Evolutionary conservation across 108 stramenopile genomes (phyloP).

Genomic region (Fistulifera solaris): DNA sequence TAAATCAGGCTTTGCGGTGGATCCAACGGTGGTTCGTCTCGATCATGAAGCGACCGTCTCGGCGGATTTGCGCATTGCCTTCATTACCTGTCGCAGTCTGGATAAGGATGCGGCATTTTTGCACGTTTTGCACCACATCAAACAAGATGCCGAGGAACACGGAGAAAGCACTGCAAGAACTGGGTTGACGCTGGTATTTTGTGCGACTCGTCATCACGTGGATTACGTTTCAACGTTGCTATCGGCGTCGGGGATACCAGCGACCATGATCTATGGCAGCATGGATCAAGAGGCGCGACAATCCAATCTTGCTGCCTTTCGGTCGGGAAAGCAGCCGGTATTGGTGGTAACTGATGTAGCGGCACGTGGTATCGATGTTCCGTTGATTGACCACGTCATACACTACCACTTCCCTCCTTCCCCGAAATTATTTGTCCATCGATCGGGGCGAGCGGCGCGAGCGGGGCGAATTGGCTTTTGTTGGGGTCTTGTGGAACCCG

Average conservation of each 20-base stretch:
- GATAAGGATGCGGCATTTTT: conserved; percentile 94
- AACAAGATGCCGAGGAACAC: conserved; percentile 33
- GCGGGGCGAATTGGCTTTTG: conserved; percentile 88
- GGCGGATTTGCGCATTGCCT: conserved; percentile 87
- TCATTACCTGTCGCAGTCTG: conserved; percentile 77
- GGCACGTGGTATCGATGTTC: conserved; percentile 96
- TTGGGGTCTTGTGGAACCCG: conserved; percentile 90
- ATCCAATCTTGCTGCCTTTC: conserved; percentile 80
- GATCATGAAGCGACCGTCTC: conserved; percentile 91
- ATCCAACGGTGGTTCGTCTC: conserved; percentile 92
- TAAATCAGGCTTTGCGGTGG: conserved; percentile 81
- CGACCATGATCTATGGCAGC: conserved; percentile 90
- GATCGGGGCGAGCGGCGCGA: conserved; percentile 88
- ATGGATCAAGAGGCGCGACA: conserved; percentile 92
- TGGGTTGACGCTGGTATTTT: conserved; percentile 86
- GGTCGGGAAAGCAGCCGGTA: conserved; percentile 65
- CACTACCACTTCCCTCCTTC: conserved; percentile 93
- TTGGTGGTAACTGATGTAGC: conserved; percentile 98
- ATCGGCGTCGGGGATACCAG: conserved; percentile 37
- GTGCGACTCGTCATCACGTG: conserved; percentile 94
- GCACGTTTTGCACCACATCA: conserved; percentile 82
- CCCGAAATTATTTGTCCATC: conserved; percentile 95
- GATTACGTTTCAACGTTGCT: conserved; percentile 89
- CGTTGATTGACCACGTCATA: conserved; percentile 96
- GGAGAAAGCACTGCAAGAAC: conserved; percentile 20